Base-by-base conservation (phyloP, 2,329 filamentous ascomycete species). In the Talaromyces sp. region DNA sequence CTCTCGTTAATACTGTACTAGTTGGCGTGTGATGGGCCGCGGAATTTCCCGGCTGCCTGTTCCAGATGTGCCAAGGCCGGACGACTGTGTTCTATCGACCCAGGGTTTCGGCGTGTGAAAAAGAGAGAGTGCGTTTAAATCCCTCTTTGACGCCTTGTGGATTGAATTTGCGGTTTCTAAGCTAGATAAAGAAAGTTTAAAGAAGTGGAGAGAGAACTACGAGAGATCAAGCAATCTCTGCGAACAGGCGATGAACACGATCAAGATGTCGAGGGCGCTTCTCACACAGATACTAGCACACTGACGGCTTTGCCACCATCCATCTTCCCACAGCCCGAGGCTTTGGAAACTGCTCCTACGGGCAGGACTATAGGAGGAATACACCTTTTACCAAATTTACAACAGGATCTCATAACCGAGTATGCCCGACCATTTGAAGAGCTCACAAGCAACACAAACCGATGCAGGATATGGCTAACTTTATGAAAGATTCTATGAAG, bases 1-100 rank as follows among this genome's bases (percentile, higher is more conserved):
- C n/a, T 16, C 34, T 56, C 18, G 30, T 28, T 61, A 30, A 61
- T 47, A 4, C 5, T 9, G 44, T 16, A 31, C 16, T n/a, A 61
- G 60, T 27, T 61, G 51, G 60, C 36, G 16, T 61, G 60, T 27
- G 60, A 61, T 28, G 56, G 34, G 8, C 36, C 51, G 1, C 57
- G 47, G 14, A 61, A 51, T 50, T 61, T 61, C 54, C 60, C 60
- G 12, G 60, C 60, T 14, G 60, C 55, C 44, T 61, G 60, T 33
- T 58, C 60, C 10, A 58, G 60, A 56, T 61, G 60, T 50, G 55
- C 50, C 36, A 61, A 59, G 23, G 56, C 60, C 6, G 60, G 60
- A 7, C 57, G 57, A 34, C 47, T 61, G 18, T 61, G 60, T 47
- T 55, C 60, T 12, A 18, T 59, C 8, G 60, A 61, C 10, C 60